These are phyloP conservation scores for Melaleuca quinquenervia DNA, from an alignment of 345 rosid genomes.

Conservation along the genomic window DNA sequence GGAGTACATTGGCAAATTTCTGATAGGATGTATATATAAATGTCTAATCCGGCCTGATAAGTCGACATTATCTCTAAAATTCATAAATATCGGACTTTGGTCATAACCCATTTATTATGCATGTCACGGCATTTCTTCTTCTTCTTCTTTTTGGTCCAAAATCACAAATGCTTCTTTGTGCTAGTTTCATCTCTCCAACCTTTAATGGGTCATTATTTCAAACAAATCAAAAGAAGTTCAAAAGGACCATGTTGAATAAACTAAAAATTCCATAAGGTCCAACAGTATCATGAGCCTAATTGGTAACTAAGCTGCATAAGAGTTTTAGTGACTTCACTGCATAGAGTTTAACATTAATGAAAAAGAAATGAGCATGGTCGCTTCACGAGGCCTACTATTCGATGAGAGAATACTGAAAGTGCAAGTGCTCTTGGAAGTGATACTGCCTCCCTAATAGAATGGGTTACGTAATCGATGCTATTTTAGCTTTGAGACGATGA, in stretches of 20 bases:
- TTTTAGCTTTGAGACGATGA: background rate
- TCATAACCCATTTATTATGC: background rate
- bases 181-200: background rate
- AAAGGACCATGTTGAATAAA: background rate
- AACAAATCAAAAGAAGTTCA: background rate
- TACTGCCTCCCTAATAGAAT: background rate
- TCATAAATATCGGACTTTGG: background rate
- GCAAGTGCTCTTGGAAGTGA: background rate
- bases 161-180: background rate
- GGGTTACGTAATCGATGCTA: background rate
- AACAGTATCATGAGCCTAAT: background rate
- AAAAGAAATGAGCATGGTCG: background rate
- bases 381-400: background rate
- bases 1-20: background rate
- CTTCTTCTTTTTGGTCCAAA: background rate
- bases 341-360: background rate
- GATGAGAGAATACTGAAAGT: background rate
- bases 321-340: background rate
- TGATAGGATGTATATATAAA: background rate
- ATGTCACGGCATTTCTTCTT: background rate
- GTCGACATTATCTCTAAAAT: background rate
- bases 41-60: background rate
- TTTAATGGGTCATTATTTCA: background rate
- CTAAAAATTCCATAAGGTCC: background rate
- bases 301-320: background rate